Conservation (phyloP, 805 yeast species). For the Sugiyamaella valdiviana region DNA sequence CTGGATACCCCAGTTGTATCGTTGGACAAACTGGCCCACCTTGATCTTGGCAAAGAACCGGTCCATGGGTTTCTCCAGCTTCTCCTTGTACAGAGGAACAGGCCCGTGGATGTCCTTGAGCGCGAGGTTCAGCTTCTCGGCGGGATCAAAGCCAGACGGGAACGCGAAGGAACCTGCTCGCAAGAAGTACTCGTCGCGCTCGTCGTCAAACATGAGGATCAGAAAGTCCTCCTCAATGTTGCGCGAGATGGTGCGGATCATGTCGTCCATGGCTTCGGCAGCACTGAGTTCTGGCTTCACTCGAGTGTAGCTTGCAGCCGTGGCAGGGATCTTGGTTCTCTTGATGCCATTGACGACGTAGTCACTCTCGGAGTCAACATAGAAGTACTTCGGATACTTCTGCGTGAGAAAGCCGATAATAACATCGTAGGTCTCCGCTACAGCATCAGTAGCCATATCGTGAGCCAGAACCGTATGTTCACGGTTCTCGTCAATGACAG, state of each 20-base stretch:
- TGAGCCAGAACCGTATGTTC: slow-evolving; percentile 34
- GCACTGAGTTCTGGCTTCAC: background rate
- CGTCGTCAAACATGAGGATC: slow-evolving; percentile 49
- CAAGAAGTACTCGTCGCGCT: slow-evolving; percentile 38
- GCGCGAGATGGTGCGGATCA: slow-evolving; percentile 20
- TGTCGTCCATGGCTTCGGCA: slow-evolving; percentile 11
- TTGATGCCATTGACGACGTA: slow-evolving; percentile 37
- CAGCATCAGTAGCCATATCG: slow-evolving; percentile 31
- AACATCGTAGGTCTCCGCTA: slow-evolving; percentile 46
- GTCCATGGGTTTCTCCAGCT: slow-evolving; percentile 58
- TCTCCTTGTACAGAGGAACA: slow-evolving; percentile 58
- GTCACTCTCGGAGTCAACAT: slow-evolving; percentile 24
- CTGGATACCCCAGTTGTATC: slow-evolving; percentile 69
- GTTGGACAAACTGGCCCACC: slow-evolving; percentile 49
- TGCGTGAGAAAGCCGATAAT: slow-evolving; percentile 36
- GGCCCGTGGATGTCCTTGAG: slow-evolving; percentile 61
- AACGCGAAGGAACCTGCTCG: slow-evolving; percentile 55
- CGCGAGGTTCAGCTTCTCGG: slow-evolving; percentile 44
- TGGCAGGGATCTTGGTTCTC: slow-evolving; percentile 36
- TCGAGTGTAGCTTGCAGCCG: slow-evolving; percentile 4
- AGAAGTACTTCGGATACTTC: slow-evolving; percentile 52
- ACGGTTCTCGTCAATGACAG: slow-evolving; percentile 27
- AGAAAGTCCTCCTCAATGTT: slow-evolving; percentile 61
- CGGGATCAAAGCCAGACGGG: slow-evolving; percentile 71
- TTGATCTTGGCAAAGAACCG: slow-evolving; percentile 54